phyloP scores from a whole-genome alignment of 768 basidiomycete species.

The Ephemerocybe angulata region DNA sequence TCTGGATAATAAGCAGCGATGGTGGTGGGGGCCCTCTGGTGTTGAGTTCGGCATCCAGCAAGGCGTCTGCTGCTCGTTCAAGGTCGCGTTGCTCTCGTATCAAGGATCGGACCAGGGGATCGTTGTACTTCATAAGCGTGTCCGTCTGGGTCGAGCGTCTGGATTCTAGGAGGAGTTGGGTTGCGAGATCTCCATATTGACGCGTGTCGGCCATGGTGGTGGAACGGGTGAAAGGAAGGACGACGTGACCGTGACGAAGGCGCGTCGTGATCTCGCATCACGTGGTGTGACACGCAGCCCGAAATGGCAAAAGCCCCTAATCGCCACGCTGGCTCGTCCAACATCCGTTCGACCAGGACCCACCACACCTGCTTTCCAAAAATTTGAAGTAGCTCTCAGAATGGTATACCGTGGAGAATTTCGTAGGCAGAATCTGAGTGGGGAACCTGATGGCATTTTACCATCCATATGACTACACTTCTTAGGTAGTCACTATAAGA shows the following conservation, averaged over 20 bases:
- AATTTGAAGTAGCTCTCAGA: too few species aligned
- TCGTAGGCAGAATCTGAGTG: too few species aligned
- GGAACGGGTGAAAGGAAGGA: background rate
- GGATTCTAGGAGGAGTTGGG: constrained; percentile 83
- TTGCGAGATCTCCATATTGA: constrained; percentile 82
- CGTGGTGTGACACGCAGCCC: background rate
- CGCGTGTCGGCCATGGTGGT: constrained; percentile 49
- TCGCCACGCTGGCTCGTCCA: too few species aligned
- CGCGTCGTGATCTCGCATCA: too few species aligned
- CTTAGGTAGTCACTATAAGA: too few species aligned
- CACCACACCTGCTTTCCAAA: too few species aligned
- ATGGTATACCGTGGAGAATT: too few species aligned
- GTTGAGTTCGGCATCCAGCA: constrained; percentile 19
- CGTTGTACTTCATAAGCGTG: constrained; percentile 88
- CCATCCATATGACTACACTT: too few species aligned
- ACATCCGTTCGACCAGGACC: too few species aligned
- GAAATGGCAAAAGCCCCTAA: too few species aligned
- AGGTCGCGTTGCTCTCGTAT: constrained; percentile 91
- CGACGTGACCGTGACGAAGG: background rate
- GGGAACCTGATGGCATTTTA: too few species aligned
- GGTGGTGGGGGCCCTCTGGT: constrained; percentile 43
- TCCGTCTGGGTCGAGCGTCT: constrained; percentile 81
- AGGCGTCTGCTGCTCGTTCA: constrained; percentile 49
- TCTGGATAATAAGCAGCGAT: constrained; percentile 80
- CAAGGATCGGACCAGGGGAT: constrained; percentile 78